Percentiles rank a stretch among this genome's conserved stretches.
phyloP scores from a whole-genome alignment of 2,329 filamentous ascomycete genomes.

The Leptographium galeiforme region DNA sequence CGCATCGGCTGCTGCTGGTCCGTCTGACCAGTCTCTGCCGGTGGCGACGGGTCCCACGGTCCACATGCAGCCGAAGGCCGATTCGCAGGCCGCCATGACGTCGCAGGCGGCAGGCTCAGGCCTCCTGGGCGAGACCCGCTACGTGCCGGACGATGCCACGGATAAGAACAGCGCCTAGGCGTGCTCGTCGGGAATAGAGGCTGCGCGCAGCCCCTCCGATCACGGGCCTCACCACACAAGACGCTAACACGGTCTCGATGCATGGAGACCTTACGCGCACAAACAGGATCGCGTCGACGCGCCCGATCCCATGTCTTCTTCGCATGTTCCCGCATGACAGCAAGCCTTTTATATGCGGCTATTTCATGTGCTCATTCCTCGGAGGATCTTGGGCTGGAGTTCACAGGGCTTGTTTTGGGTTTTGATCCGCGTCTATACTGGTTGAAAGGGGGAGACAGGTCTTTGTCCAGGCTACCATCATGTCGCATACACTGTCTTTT shows the following conservation, averaged over 20 bases:
- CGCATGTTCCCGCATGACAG: background rate
- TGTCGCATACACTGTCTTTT: background rate
- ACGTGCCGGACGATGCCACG: slow-evolving; percentile 45
- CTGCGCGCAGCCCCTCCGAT: no score
- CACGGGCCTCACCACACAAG: no score
- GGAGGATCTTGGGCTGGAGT: background rate
- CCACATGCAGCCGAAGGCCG: slow-evolving; percentile 41
- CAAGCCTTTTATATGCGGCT: background rate
- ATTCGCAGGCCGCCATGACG: slow-evolving; percentile 44
- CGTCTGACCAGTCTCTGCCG: slow-evolving; percentile 18
- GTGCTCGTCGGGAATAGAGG: background rate
- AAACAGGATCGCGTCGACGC: background rate
- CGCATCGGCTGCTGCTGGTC: background rate
- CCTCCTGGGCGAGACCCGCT: slow-evolving; percentile 57
- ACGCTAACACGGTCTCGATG: no score
- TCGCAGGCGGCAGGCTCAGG: slow-evolving; percentile 29
- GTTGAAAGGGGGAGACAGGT: background rate
- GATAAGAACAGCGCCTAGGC: slow-evolving; percentile 16
- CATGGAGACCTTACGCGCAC: no score
- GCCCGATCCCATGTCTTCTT: background rate
- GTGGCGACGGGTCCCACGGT: slow-evolving; percentile 39
- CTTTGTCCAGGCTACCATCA: background rate
- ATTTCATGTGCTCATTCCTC: background rate
- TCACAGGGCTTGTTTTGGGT: background rate
- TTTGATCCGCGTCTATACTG: background rate